phyloP scores from a whole-genome alignment of 176 grass and related monocot species.

The Ananas comosus region DNA sequence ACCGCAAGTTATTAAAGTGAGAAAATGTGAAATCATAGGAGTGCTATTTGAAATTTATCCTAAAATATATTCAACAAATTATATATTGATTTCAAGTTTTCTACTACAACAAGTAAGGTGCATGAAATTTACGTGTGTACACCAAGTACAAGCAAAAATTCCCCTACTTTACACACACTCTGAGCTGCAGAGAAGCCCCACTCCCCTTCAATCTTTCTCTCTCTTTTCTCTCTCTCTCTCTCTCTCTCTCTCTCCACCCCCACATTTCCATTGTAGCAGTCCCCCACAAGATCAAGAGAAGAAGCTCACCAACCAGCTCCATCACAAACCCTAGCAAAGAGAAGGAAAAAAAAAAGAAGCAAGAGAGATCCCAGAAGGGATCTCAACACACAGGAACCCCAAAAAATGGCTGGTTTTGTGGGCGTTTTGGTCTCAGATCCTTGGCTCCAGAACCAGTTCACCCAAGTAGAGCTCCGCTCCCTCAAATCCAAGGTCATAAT shows the following conservation, averaged over 20 bases:
- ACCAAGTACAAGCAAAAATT: too few relatives aligned
- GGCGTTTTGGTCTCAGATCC: slow-evolving; percentile 58
- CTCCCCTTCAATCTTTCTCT: not conserved
- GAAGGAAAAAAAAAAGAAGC: too few relatives aligned
- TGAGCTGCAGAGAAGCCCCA: not conserved
- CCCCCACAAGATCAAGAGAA: not conserved
- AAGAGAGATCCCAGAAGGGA: too few relatives aligned
- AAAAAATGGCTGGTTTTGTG: slow-evolving; percentile 14
- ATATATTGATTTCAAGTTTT: too few relatives aligned
- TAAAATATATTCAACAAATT: too few relatives aligned
- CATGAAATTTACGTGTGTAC: too few relatives aligned
- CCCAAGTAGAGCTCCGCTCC: slow-evolving; percentile 64
- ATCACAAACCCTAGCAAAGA: too few relatives aligned
- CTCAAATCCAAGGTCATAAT: slow-evolving; percentile 42
- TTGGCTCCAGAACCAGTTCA: slow-evolving; percentile 75
- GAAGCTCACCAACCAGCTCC: too few relatives aligned
- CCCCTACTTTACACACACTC: not conserved
- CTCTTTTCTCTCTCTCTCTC: not conserved
- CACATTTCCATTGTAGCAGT: not conserved
- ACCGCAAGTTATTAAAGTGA: too few relatives aligned
- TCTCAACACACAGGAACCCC: not conserved
- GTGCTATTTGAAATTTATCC: too few relatives aligned
- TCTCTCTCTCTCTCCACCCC: not conserved
- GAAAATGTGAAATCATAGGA: too few relatives aligned
- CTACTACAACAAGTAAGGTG: too few relatives aligned